Percentiles rank a stretch among this genome's conserved stretches.
These are phyloP conservation scores for Citropsis articulata DNA, from an alignment of 345 rosid species.

Conservation along the genomic window DNA sequence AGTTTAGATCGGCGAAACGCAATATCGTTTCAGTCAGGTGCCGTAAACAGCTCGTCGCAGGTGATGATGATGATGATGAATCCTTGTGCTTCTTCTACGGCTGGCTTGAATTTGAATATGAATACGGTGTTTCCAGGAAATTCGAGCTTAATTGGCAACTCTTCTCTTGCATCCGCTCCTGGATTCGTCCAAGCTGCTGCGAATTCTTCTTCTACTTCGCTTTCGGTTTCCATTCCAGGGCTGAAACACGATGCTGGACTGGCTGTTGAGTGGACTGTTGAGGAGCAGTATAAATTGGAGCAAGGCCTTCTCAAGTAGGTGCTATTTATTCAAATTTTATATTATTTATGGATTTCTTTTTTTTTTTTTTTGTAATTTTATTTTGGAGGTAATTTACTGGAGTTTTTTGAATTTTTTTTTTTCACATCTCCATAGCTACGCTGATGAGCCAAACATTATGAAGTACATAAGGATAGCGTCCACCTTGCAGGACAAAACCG, in stretches of 20 bases:
- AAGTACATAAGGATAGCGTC: conserved; percentile 87
- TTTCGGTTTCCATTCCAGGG: conserved; percentile 49
- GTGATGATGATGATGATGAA: conserved; percentile 10
- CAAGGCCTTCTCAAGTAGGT: conserved; percentile 70
- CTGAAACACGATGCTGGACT: conserved; percentile 53
- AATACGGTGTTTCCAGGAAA: conserved; percentile 32
- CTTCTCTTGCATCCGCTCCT: conserved; percentile 5
- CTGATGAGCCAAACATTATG: conserved; percentile 73
- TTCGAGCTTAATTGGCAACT: conserved; percentile 32
- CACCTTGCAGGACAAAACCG: conserved; percentile 72
- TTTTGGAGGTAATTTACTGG: conserved; percentile 1
- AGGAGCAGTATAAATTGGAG: conserved; percentile 70
- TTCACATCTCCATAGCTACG: conserved; percentile 39
- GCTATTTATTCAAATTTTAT: background rate
- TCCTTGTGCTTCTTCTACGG: conserved; percentile 12
- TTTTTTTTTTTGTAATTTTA: background rate
- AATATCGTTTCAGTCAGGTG: background rate
- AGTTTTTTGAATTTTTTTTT: background rate
- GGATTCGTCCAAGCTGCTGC: conserved; percentile 35
- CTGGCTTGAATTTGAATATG: conserved; percentile 10
- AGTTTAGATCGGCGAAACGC: background rate
- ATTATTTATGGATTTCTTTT: too few species aligned
- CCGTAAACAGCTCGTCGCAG: conserved; percentile 34
- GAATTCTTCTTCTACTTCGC: conserved; percentile 36
- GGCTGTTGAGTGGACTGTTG: conserved; percentile 77